These are phyloP conservation scores for Candida michaelii DNA, from an alignment of 805 yeast genomes.

Conservation along the genomic window DNA sequence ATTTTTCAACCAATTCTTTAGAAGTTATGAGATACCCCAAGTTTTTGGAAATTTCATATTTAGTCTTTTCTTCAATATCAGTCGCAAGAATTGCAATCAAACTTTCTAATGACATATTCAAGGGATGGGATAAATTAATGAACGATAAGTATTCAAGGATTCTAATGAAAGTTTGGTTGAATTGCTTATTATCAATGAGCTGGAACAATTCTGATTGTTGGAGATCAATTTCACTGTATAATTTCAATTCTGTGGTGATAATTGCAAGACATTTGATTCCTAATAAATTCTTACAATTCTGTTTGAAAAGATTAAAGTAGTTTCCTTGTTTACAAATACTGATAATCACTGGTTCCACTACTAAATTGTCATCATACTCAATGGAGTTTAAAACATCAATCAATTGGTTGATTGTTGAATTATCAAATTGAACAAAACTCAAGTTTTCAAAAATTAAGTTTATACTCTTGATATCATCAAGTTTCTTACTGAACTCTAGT, in stretches of 20 bases:
- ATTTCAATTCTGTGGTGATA: constrained; percentile 7
- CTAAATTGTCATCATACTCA: constrained; percentile 5
- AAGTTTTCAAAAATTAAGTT: constrained; percentile 13
- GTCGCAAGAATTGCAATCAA: constrained; percentile 17
- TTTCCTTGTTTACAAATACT: constrained; percentile 12
- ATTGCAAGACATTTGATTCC: constrained; percentile 10
- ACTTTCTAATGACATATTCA: constrained; percentile 8
- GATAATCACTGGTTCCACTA: neutral
- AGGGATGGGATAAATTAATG: constrained; percentile 7
- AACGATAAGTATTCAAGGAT: constrained; percentile 13
- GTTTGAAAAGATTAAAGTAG: constrained; percentile 8
- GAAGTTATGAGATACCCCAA: constrained; percentile 47
- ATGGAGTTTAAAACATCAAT: constrained; percentile 8
- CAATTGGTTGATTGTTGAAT: neutral
- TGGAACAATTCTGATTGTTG: constrained; percentile 8
- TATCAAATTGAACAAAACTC: neutral
- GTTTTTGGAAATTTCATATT: constrained; percentile 51
- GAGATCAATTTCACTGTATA: constrained; percentile 8
- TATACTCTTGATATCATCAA: constrained; percentile 10
- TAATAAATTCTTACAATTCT: constrained; percentile 4
- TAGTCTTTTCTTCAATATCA: constrained; percentile 33
- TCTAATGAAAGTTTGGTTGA: constrained; percentile 5
- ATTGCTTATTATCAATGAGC: constrained; percentile 4
- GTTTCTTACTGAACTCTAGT: constrained; percentile 10
- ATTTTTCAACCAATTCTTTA: constrained; percentile 38